phyloP scores from a whole-genome alignment of 768 basidiomycete species.

The Tulasnella sp. region DNA sequence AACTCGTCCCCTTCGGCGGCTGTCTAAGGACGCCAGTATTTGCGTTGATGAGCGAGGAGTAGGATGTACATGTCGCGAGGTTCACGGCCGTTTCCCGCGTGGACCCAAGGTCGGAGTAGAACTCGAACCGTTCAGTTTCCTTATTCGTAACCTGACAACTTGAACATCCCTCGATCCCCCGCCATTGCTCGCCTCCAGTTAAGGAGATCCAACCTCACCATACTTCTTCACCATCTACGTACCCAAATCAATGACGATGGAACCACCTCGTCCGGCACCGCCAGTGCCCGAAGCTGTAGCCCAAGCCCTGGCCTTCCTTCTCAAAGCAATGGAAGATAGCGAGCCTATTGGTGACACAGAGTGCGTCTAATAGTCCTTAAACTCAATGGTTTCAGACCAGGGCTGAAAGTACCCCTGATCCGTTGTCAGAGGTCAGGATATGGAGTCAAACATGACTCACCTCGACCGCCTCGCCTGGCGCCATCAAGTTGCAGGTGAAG shows the following conservation, averaged over 20 bases:
- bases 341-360: not conserved
- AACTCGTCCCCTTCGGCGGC: no score
- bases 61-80: not conserved
- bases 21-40: not conserved
- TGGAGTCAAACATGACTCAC: not conserved
- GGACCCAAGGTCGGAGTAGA: not conserved
- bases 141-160: not conserved
- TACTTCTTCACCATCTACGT: not conserved
- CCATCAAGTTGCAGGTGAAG: not conserved
- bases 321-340: not conserved
- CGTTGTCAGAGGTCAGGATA: not conserved
- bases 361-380: not conserved
- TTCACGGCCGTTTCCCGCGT: not conserved
- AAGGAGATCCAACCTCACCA: not conserved
- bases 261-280: not conserved
- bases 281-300: not conserved
- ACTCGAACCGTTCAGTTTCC: not conserved
- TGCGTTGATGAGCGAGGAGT: not conserved
- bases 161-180: not conserved
- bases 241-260: not conserved
- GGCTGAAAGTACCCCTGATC: not conserved
- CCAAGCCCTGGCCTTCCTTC: not conserved
- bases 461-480: not conserved
- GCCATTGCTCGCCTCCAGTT: not conserved
- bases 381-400: not conserved